Evolutionary conservation across 2,329 filamentous ascomycete genomes (phyloP).

Genomic region (Colletotrichum noveboracense): DNA sequence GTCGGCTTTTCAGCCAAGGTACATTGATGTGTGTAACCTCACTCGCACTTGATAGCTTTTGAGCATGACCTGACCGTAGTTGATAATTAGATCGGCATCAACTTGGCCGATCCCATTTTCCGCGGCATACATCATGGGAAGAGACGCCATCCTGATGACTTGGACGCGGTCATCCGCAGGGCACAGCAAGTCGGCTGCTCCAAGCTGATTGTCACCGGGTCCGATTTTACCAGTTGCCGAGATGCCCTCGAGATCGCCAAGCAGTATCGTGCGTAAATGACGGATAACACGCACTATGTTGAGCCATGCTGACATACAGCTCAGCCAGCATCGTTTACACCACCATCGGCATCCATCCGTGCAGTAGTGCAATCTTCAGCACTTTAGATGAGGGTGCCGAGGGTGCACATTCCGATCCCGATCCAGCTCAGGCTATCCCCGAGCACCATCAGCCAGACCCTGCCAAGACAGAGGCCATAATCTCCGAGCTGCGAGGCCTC

Average conservation of each 20-base stretch:
- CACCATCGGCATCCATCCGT: conserved; percentile 94
- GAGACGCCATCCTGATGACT: conserved; percentile 74
- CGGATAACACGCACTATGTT: not conserved
- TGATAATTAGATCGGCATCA: conserved; percentile 79
- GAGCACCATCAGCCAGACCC: conserved; percentile 54
- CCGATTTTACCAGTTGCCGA: conserved; percentile 78
- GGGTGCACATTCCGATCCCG: conserved; percentile 56
- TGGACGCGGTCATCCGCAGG: conserved; percentile 77
- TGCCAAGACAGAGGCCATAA: conserved; percentile 50
- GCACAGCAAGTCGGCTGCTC: conserved; percentile 79
- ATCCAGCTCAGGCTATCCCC: conserved; percentile 50
- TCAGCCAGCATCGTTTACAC: conserved; percentile 82
- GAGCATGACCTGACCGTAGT: conserved; percentile 7
- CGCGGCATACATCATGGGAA: conserved; percentile 84
- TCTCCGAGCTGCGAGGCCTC: conserved; percentile 67
- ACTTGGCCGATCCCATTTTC: conserved; percentile 92
- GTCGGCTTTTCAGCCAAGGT: conserved; percentile 52
- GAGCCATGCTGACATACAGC: conserved; percentile 13
- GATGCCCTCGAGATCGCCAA: conserved; percentile 77
- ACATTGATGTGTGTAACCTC: conserved; percentile 61
- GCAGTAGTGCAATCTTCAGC: conserved; percentile 81
- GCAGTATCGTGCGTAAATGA: conserved; percentile 67
- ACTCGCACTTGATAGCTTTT: not conserved
- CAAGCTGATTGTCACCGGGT: conserved; percentile 94
- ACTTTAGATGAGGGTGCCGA: conserved; percentile 49